Evolutionary conservation across 176 grass and related monocot species (phyloP), one percentile per base, ranked within the genome.

Genomic region (Carex kokanica): DNA sequence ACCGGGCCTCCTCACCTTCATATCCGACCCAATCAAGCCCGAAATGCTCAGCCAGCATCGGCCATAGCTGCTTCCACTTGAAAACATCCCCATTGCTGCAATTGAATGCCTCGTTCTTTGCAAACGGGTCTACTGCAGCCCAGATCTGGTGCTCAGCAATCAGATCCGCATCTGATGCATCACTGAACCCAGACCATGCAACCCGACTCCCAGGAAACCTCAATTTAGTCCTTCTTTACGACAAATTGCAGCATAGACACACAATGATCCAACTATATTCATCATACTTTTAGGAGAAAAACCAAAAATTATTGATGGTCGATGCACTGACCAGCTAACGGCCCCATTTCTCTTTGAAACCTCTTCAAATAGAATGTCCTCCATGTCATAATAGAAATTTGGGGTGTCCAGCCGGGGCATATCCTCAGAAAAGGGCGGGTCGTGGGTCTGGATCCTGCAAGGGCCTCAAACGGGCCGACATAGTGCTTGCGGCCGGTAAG

Each of bases 111-210:
- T 97, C 88, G 15, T 97, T 93, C 86, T 88, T 97, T 2, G 94
- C 94, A 25, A 86, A 93, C 0, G 91, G 94, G 0, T 97, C 94
- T 1, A 97, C 94, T 1, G 91, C 88, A 5, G 89, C 94, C 91
- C 94, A 97, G 84, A 93, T 97, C 91, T 97, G 78, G 25, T 97
- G 94, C 88, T 97, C 94, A 2, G 94, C 91, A 60, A 97, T 79
- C 6, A 97, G 88, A 66, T 97, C 91, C 0, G 94, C 91, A 18
- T 97, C 94, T 1, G 94, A 97, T 15, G 91, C 81, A 47, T 92
- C 88, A 74, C 60, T 79, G 89, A 97, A 97, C 0, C 91, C 94
- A 18, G 89, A 87, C 94, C 94, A 97, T 0, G 55, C 47, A 12
- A 65, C 8, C 43, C 79, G 49, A 2, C 65, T 85, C 1, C 91